Percentiles rank a stretch among this genome's conserved stretches.
Conservation (phyloP, 352 stramenopile genomes). For the Phytophthora hybrid region DNA sequence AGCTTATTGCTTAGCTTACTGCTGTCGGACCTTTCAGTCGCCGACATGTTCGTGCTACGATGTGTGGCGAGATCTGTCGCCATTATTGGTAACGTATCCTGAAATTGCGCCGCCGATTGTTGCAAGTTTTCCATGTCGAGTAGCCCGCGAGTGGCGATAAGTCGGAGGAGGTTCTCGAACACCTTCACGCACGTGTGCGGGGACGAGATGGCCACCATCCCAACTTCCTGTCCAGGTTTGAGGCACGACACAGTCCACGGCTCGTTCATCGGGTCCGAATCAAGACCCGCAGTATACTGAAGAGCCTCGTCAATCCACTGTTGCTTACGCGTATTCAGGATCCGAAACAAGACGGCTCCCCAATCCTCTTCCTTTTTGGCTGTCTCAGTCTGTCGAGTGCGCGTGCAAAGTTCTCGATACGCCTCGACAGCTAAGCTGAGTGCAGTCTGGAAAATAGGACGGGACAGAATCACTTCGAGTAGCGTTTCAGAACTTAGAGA, state of each 20-base stretch:
- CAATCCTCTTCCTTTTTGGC: conserved; percentile 49
- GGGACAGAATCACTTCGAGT: conserved; percentile 52
- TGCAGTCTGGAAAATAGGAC: conserved; percentile 33
- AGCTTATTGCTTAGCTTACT: conserved; percentile 30
- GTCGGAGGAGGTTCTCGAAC: conserved; percentile 62
- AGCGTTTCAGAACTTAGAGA: conserved; percentile 54
- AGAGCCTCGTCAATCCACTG: conserved; percentile 50
- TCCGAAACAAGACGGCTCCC: conserved; percentile 48
- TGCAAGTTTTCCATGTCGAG: conserved; percentile 24
- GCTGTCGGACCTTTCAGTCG: conserved; percentile 23
- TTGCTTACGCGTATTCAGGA: conserved; percentile 39
- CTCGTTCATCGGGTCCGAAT: conserved; percentile 26
- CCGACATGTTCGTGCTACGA: conserved; percentile 14
- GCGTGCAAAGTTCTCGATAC: conserved; percentile 56
- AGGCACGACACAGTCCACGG: conserved; percentile 38
- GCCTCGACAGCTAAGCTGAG: conserved; percentile 52
- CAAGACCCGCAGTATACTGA: conserved; percentile 10
- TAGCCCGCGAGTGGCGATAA: conserved; percentile 54
- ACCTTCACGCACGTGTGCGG: conserved; percentile 46
- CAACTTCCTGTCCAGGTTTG: conserved; percentile 36
- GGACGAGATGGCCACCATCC: conserved; percentile 38
- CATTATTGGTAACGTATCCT: conserved; percentile 34
- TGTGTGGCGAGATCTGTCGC: conserved; percentile 10
- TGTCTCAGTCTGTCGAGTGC: conserved; percentile 3
- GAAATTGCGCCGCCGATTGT: conserved; percentile 23